phyloP scores from a whole-genome alignment of 805 yeast genomes.

The Candida dajiaensis region DNA sequence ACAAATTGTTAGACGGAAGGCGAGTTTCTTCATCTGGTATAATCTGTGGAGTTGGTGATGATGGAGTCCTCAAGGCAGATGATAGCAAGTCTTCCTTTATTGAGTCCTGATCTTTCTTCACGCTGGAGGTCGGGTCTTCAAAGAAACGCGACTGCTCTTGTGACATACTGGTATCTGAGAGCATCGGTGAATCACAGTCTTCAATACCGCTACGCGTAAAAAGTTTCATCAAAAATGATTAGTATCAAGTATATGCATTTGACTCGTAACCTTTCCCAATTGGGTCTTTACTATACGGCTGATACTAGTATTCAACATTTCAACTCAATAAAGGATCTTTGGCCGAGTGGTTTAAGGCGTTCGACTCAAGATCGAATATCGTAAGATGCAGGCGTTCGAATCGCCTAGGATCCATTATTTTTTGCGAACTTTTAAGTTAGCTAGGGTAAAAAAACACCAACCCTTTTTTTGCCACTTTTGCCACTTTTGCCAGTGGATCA shows the following conservation, averaged over 20 bases:
- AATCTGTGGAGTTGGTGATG: neutral
- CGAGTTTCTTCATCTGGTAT: neutral
- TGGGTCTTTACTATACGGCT: no score
- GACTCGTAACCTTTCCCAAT: no score
- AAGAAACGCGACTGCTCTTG: neutral
- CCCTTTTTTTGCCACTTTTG: no score
- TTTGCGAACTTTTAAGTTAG: no score
- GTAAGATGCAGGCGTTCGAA: neutral
- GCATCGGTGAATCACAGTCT: neutral
- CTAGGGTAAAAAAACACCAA: no score
- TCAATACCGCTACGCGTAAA: neutral
- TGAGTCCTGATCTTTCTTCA: neutral
- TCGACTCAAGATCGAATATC: neutral
- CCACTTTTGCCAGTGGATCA: no score
- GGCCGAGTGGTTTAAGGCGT: neutral
- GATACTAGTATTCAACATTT: no score
- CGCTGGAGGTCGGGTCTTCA: neutral
- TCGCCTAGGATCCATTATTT: neutral
- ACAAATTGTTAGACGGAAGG: neutral
- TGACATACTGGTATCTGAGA: neutral
- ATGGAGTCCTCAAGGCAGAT: neutral
- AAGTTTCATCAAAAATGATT: neutral
- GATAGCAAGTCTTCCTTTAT: constrained; percentile 1
- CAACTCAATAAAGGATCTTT: neutral
- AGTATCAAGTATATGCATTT: no score